Base-by-base conservation (phyloP, 768 basidiomycete species). In the Xerocomellus amylosporus region DNA sequence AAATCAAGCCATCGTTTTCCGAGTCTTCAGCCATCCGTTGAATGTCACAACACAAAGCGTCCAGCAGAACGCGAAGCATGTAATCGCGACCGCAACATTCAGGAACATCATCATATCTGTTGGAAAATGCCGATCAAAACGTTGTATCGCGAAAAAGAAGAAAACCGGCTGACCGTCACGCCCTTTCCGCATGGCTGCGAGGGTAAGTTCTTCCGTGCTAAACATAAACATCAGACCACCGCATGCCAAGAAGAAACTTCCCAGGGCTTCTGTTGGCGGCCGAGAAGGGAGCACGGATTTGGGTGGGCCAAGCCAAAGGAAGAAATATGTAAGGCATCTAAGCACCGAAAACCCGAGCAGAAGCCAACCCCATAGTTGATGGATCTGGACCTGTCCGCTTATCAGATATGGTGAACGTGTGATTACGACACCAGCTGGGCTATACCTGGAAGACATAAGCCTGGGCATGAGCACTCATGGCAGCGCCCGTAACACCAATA, bases 401-500 rank as follows among this genome's bases (percentile, higher is more conserved):
- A 15, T 61, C 14, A 69, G 51, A 57, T 38, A 54, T 8, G 22
- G 17, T 12, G 46, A 17, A 47, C 4, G 22, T 8, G 19, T 1
- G 33, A 8, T 15, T 22, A 22, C 8, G 36, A 37, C 22, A 12
- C 17, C 15, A 36, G 26, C 44, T 9, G 2, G 30, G n/a, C 46
- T 68, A 39, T 59, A 81, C 86, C 73, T 90, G 90, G 75, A 97
- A 97, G n/a, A 90, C 71, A 73, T 96, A 98, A 1, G 82, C 80
- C 70, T 98, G 95, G 51, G 82, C 80, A 69, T 98, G 96, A 0
- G 93, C 92, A 13, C 88, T 81, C 96, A 98, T 97, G 2, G 92
- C 95, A 3, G 87, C 81, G 20, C 95, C 96, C 12, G 94, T 95
- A 38, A 93, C 83, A n/a, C 91, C 93, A 53, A 96, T 91, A 31